A percentile compares a stretch with the other conserved stretches of the same genome.
Evolutionary conservation across 75 land plant genomes (phyloP).

Genomic region (Cunninghamia lanceolata): DNA sequence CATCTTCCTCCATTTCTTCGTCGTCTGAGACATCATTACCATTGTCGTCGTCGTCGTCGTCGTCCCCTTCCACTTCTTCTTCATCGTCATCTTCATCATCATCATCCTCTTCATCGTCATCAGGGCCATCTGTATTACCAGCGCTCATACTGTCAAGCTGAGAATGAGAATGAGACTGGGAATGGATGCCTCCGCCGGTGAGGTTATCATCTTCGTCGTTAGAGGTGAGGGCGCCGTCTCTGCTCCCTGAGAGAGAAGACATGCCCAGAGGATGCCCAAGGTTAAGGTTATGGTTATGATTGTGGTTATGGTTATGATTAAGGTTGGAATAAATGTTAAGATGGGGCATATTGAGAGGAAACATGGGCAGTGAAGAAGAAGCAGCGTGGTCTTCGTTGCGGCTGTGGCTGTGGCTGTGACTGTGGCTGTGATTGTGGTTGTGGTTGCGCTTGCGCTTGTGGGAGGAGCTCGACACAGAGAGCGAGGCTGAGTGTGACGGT

Average conservation of each 20-base stretch:
- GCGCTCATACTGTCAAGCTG: constrained; percentile 43
- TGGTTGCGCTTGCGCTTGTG: constrained; percentile 65
- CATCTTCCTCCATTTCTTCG: constrained; percentile 47
- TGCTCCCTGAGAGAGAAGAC: constrained; percentile 27
- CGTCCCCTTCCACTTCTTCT: constrained; percentile 57
- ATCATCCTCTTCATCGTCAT: constrained; percentile 44
- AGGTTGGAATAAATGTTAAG: constrained; percentile 22
- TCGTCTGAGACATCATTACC: constrained; percentile 51
- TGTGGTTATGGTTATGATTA: constrained; percentile 1
- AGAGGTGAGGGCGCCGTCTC: constrained; percentile 61
- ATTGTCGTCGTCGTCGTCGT: constrained; percentile 31
- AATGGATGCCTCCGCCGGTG: constrained; percentile 38
- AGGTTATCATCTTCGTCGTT: constrained; percentile 76
- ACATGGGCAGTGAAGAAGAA: constrained; percentile 24
- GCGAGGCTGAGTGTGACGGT: constrained; percentile 74
- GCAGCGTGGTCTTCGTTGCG: constrained; percentile 2
- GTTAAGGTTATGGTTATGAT: not conserved
- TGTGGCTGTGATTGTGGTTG: constrained; percentile 15
- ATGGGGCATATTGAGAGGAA: constrained; percentile 9
- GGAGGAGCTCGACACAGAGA: constrained; percentile 61
- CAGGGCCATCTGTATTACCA: constrained; percentile 24
- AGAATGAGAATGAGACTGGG: constrained; percentile 23
- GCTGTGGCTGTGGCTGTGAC: constrained; percentile 23
- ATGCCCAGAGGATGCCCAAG: constrained; percentile 9
- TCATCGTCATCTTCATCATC: constrained; percentile 29